Evolutionary conservation across 495 filamentous ascomycete genomes (phyloP), one percentile per base, ranked within the genome.

Genomic region (Margaritispora aquatica): DNA sequence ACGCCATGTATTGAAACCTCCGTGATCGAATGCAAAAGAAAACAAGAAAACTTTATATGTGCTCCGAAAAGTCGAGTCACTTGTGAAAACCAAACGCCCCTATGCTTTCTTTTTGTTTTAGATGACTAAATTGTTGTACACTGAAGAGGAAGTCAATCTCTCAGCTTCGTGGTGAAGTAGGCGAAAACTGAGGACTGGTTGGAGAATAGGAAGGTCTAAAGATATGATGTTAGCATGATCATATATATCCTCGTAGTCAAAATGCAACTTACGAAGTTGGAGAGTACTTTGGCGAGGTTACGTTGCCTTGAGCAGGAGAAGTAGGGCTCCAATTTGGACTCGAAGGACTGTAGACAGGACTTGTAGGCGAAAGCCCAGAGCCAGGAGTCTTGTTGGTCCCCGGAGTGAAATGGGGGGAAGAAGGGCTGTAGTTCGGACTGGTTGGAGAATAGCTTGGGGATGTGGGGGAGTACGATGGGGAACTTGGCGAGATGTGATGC

Each of bases 241-340:
- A 47, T 55, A 20, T 19, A 20, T 1, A 59, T 36, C n/a, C n/a
- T n/a, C n/a, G n/a, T 15, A 26, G n/a, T 15, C 21, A 23, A 34
- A n/a, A 1, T 15, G 21, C 0, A n/a, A 61, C 58, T 41, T 49
- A 50, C 44, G 62, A 64, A 27, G 66, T 66, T 9, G 66, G 66
- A 29, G 66, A 68, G 51, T 66, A 79, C 29, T 70, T 70, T 22
- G 76, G 75, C 50, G 72, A 75, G 15, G 80, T 81, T 21, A 78
- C 80, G 44, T 76, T 78, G 61, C 81, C 82, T 11, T 72, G 70
- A n/a, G 57, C 54, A 29, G 53, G 57, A n/a, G 82, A 81, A 51
- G 88, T 90, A 1, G 91, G 89, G 20, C 86, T 90, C 71, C 90
- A 93, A 54, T 77, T 86, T 31, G 92, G 92, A 19, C 83, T 86